Base-by-base conservation (phyloP, 2,329 filamentous ascomycete species). In the Pseudopithomyces chartarum region DNA sequence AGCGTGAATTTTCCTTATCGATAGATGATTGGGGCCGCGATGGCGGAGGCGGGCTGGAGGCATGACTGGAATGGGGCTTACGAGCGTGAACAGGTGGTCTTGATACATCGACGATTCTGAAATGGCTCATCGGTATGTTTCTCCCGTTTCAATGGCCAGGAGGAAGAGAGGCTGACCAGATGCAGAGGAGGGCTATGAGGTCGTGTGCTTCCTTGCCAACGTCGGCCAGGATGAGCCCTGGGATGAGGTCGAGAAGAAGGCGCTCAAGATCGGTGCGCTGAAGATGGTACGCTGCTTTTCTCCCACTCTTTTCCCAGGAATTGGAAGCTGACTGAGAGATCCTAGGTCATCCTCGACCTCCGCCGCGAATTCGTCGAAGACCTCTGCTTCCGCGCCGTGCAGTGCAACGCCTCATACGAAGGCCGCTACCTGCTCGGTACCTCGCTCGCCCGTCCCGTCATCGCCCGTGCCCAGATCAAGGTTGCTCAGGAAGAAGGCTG, bases 281-380 rank as follows among this genome's bases (percentile, higher is more conserved):
- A 84, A 85, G 79, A 85, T 88, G 75, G 52, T 54, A 47, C n/a
- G 51, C 26, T 29, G 26, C 26, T 29, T 29, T 29, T 29, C 8
- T 2, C n/a, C 6, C 20, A 23, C 17, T 47, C 17, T 17, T 10
- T 3, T 48, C 8, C 22, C n/a, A 29, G 12, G 17, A 43, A 42
- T 23, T 20, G 13, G 5, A 22, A 7, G 36, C 43, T 49, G 15
- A 55, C n/a, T 36, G n/a, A 23, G 15, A n/a, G 8, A 5, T 19
- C 23, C 32, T 23, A 57, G 56, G 76, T 82, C 72, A 79, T 84
- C 56, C 78, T 81, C 61, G 85, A 95, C 74, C 82, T 94, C 53
- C 85, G 87, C 68, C 82, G 82, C 66, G 88, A 91, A 77, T 93
- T 95, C 70, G 85, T 95, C 64, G 89, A 92, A 67, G 85, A 94